Evolutionary conservation across 805 yeast genomes (phyloP).

Genomic region (Metschnikowia gruessii): DNA sequence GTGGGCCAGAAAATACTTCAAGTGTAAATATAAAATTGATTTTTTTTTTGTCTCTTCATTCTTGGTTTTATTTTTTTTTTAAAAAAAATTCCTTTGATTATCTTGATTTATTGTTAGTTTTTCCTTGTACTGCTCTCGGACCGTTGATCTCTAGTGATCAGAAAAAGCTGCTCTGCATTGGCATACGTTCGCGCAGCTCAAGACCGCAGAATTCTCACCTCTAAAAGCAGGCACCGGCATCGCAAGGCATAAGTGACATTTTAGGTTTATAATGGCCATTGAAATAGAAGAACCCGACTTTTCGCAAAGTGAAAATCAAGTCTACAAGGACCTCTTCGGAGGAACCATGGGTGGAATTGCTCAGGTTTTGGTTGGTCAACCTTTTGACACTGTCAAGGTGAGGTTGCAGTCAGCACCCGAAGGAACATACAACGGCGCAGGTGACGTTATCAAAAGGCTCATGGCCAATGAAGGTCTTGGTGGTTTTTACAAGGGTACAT

Average conservation of each 20-base stretch:
- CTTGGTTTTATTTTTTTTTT: too few species aligned
- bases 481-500: constrained; percentile 46
- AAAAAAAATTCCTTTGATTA: too few species aligned
- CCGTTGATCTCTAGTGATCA: not conserved
- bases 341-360: constrained; percentile 97
- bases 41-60: not conserved
- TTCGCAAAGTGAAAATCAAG: constrained; percentile 38
- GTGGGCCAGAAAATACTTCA: too few species aligned
- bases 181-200: constrained; percentile 1
- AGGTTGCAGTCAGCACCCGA: constrained; percentile 84
- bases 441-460: constrained; percentile 72
- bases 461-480: constrained; percentile 44
- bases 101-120: too few species aligned
- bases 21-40: too few species aligned
- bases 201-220: constrained; percentile 3
- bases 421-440: constrained; percentile 68
- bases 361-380: constrained; percentile 94
- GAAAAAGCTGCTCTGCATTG: not conserved
- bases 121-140: not conserved
- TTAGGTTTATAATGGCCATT: constrained; percentile 29
- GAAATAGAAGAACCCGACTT: constrained; percentile 44
- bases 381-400: constrained; percentile 93
- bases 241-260: not conserved
- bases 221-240: constrained; percentile 1
- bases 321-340: constrained; percentile 75